Percentiles rank a stretch among this genome's conserved stretches.
Evolutionary conservation across 305 asterid genomes (phyloP).

Genomic region (Fraxinus platypoda): DNA sequence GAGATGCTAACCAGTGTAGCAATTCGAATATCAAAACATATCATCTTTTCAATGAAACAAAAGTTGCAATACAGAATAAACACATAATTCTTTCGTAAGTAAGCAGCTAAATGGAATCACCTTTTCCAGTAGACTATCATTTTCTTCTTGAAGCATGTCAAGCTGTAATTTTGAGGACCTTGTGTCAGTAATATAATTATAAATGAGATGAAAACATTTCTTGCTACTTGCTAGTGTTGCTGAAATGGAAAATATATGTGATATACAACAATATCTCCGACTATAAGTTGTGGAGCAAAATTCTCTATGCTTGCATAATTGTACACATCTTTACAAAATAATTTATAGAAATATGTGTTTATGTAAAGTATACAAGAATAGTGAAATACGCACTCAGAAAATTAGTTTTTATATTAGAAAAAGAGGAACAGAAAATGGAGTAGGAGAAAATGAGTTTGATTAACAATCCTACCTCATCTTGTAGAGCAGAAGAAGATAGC

Average conservation of each 20-base stretch:
- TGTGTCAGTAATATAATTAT: conserved; percentile 20
- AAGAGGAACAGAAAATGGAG: background rate
- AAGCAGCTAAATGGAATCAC: conserved; percentile 39
- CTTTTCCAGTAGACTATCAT: conserved; percentile 82
- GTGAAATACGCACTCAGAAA: background rate
- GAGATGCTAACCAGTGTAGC: conserved; percentile 25
- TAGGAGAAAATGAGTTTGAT: background rate
- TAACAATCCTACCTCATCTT: conserved; percentile 71
- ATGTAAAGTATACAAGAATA: background rate
- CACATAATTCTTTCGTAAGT: background rate
- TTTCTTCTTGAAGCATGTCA: conserved; percentile 98
- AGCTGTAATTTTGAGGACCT: conserved; percentile 51
- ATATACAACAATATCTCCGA: conserved; percentile 1
- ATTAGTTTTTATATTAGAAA: background rate
- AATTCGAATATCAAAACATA: background rate
- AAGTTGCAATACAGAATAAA: conserved; percentile 7
- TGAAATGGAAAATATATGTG: background rate
- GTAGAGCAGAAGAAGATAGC: conserved; percentile 76
- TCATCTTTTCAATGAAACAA: background rate
- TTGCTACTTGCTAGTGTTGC: conserved; percentile 7
- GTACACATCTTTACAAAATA: background rate
- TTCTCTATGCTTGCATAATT: background rate
- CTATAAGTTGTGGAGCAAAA: conserved; percentile 1
- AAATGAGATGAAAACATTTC: conserved; percentile 12
- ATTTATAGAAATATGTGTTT: background rate